A percentile compares a stretch with the other conserved stretches of the same genome.
phyloP scores from a whole-genome alignment of 176 grass and related monocot genomes.

The Oryza rufipogon region DNA sequence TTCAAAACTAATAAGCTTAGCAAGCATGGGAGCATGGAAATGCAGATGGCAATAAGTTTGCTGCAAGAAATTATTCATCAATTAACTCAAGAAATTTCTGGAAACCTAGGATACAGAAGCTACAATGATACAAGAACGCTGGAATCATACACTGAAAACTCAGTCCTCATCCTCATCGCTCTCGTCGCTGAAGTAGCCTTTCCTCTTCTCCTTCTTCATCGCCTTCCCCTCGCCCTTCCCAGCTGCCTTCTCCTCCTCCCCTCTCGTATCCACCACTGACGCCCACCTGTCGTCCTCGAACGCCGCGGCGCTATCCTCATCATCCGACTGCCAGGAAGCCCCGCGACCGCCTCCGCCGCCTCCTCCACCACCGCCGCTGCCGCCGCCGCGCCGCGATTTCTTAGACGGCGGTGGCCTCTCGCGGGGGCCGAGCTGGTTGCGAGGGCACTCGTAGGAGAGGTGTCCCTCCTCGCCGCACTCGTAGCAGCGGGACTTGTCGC shows the following conservation, averaged over 20 bases:
- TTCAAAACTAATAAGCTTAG: conserved; percentile 2
- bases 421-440: conserved; percentile 83
- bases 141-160: conserved; percentile 41
- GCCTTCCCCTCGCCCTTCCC: conserved; percentile 34
- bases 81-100: conserved; percentile 19
- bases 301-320: conserved; percentile 25
- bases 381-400: conserved; percentile 41
- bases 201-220: conserved; percentile 76
- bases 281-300: conserved; percentile 66
- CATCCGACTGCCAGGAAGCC: conserved; percentile 37
- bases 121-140: conserved; percentile 21
- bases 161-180: conserved; percentile 79
- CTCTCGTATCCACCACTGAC: conserved; percentile 57
- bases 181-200: conserved; percentile 97
- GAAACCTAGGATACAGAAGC: conserved; percentile 37
- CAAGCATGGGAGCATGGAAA: background rate
- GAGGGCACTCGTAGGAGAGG: conserved; percentile 96
- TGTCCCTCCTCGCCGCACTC: conserved; percentile 85
- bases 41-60: background rate
- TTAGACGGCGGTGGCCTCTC: conserved; percentile 66
- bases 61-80: conserved; percentile 24
- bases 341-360: background rate
- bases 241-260: conserved; percentile 55
- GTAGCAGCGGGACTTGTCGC: conserved; percentile 85
- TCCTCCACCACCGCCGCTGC: background rate